A percentile compares a stretch with the other conserved stretches of the same genome.
Conservation (phyloP, 352 stramenopile genomes). For the Pythium angustatum region DNA sequence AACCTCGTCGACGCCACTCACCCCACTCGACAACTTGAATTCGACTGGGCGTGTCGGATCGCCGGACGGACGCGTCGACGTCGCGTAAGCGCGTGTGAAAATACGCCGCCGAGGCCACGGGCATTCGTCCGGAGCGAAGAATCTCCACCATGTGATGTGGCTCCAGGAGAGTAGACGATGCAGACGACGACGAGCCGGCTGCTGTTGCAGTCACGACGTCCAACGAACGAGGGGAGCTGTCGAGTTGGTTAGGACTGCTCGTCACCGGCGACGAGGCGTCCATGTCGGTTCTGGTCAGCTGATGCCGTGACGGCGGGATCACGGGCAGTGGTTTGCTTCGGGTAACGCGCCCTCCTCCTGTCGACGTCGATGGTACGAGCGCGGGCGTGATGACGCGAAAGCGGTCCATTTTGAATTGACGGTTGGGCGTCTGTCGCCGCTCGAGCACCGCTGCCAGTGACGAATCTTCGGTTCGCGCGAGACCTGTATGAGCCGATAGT, state of each 20-base stretch:
- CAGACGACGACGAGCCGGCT: neutral
- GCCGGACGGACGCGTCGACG: conserved; percentile 2
- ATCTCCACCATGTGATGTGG: conserved; percentile 75
- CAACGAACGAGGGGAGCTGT: neutral
- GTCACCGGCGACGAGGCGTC: conserved; percentile 8
- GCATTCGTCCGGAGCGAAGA: conserved; percentile 66
- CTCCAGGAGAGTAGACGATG: conserved; percentile 39
- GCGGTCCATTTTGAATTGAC: conserved; percentile 72
- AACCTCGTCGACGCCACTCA: conserved; percentile 24
- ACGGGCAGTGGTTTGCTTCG: conserved; percentile 26
- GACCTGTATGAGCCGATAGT: neutral
- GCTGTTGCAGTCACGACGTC: neutral
- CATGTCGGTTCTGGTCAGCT: neutral
- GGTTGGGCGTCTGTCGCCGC: conserved; percentile 39
- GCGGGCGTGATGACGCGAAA: conserved; percentile 58
- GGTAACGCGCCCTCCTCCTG: neutral
- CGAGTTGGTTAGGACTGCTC: conserved; percentile 19
- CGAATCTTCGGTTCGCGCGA: conserved; percentile 13
- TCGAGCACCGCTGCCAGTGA: conserved; percentile 32
- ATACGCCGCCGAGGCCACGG: conserved; percentile 51
- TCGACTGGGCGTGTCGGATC: conserved; percentile 12
- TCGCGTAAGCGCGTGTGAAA: conserved; percentile 53
- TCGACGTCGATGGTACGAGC: conserved; percentile 17
- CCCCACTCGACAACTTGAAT: conserved; percentile 31
- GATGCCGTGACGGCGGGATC: conserved; percentile 34